phyloP scores from a whole-genome alignment of 345 rosid genomes.

The Gossypium ekmanianum region DNA sequence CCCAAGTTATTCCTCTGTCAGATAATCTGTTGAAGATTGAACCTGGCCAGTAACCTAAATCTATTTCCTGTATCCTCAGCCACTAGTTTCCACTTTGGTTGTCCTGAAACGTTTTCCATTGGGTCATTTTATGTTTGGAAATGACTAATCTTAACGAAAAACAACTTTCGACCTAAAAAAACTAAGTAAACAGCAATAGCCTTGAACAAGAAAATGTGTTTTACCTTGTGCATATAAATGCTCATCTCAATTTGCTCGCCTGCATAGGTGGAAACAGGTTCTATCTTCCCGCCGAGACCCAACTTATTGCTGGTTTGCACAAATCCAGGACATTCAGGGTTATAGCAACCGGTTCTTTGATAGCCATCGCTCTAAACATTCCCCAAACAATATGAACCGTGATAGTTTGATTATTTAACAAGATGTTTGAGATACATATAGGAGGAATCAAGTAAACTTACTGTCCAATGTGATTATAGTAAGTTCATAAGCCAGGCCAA shows the following conservation, averaged over 20 bases:
- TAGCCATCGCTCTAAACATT: constrained; percentile 28
- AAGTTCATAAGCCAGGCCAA: neutral
- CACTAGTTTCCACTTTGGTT: constrained; percentile 43
- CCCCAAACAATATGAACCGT: neutral
- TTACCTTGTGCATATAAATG: constrained; percentile 22
- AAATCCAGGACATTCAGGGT: constrained; percentile 34
- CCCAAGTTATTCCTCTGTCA: constrained; percentile 34
- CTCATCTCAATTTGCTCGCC: constrained; percentile 9
- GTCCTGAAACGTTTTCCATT: constrained; percentile 27
- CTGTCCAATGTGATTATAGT: constrained; percentile 23
- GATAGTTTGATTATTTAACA: neutral
- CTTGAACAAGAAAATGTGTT: neutral
- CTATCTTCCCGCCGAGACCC: constrained; percentile 3
- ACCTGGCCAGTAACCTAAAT: constrained; percentile 47
- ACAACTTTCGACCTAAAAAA: neutral
- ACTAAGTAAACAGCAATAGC: neutral
- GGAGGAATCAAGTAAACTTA: constrained; percentile 16
- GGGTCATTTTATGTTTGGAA: neutral
- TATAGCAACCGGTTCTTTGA: constrained; percentile 24
- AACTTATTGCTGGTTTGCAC: constrained; percentile 12
- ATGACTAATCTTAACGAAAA: neutral
- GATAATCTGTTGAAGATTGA: constrained; percentile 31
- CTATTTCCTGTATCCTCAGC: constrained; percentile 19
- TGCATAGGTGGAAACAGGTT: constrained; percentile 27
- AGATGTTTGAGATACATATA: neutral